Conservation (phyloP, 805 yeast species). For the Deakozyma indianensis region DNA sequence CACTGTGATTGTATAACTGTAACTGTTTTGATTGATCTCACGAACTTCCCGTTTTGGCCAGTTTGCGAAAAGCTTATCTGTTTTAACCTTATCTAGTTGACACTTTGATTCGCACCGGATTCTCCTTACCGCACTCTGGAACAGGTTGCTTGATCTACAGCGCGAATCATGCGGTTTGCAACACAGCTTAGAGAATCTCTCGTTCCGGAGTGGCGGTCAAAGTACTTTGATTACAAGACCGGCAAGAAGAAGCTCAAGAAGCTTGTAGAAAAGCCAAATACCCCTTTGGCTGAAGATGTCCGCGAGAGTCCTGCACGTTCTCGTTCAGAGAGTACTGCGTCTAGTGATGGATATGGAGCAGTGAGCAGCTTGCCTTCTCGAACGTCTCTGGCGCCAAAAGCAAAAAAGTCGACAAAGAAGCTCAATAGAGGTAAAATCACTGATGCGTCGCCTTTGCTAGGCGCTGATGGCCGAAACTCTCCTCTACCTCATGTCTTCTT, state of each 20-base stretch:
- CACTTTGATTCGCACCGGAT: too few species aligned
- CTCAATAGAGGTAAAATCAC: conserved; percentile 3
- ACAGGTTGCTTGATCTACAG: too few species aligned
- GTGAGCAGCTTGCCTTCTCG: neutral
- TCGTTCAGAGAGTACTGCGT: conserved; percentile 3
- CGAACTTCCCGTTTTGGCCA: too few species aligned
- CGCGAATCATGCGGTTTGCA: neutral
- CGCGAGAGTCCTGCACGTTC: neutral
- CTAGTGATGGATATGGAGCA: conserved; percentile 3
- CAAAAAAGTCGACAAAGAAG: neutral
- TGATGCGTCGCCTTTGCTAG: conserved; percentile 15
- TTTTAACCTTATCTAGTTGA: too few species aligned
- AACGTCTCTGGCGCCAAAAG: neutral
- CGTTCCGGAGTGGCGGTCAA: conserved; percentile 31
- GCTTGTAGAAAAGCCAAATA: conserved; percentile 11
- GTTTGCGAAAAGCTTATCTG: too few species aligned
- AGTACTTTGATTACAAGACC: conserved; percentile 26
- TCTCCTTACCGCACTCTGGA: too few species aligned
- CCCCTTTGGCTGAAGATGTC: neutral
- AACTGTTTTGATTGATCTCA: too few species aligned
- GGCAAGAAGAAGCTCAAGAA: conserved; percentile 42
- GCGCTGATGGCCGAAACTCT: conserved; percentile 2
- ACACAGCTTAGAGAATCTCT: conserved; percentile 15
- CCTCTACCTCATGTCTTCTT: conserved; percentile 3
- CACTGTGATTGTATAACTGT: too few species aligned